Conservation (phyloP, 2,329 filamentous ascomycete species). For the Samsoniella hepiali region DNA sequence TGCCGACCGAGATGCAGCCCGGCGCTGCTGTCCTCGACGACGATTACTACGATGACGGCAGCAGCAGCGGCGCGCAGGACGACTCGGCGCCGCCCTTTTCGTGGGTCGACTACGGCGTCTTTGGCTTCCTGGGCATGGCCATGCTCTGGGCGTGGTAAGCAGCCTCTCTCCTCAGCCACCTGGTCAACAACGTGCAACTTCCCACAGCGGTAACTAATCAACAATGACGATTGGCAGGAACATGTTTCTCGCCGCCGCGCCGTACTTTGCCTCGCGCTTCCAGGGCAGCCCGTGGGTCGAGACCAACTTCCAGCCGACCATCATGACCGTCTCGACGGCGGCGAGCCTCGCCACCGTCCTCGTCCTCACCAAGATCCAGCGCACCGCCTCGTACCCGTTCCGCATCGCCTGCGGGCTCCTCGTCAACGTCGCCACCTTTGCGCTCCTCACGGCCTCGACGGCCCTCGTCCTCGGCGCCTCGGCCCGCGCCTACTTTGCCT, state of each 20-base stretch:
- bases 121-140: constrained; percentile 78
- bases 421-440: constrained; percentile 75
- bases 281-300: constrained; percentile 65
- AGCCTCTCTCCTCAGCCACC: neutral
- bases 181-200: too few relatives aligned
- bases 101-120: constrained; percentile 81
- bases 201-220: neutral
- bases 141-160: constrained; percentile 97
- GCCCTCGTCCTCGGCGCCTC: constrained; percentile 60
- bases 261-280: constrained; percentile 88
- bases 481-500: constrained; percentile 68
- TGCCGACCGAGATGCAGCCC: constrained; percentile 14
- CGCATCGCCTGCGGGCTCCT: constrained; percentile 75
- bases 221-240: constrained; percentile 60
- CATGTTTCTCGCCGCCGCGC: constrained; percentile 94
- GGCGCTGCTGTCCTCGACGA: constrained; percentile 26
- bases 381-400: constrained; percentile 79
- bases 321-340: constrained; percentile 80
- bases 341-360: constrained; percentile 77
- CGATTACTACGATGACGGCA: constrained; percentile 32
- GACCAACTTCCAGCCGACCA: constrained; percentile 83
- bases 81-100: constrained; percentile 58
- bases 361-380: constrained; percentile 75
- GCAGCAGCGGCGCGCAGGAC: neutral
- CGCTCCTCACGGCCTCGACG: constrained; percentile 77